A percentile compares a stretch with the other conserved stretches of the same genome.
Evolutionary conservation across 2,329 filamentous ascomycete genomes (phyloP).

Genomic region (Hypocrella siamensis): DNA sequence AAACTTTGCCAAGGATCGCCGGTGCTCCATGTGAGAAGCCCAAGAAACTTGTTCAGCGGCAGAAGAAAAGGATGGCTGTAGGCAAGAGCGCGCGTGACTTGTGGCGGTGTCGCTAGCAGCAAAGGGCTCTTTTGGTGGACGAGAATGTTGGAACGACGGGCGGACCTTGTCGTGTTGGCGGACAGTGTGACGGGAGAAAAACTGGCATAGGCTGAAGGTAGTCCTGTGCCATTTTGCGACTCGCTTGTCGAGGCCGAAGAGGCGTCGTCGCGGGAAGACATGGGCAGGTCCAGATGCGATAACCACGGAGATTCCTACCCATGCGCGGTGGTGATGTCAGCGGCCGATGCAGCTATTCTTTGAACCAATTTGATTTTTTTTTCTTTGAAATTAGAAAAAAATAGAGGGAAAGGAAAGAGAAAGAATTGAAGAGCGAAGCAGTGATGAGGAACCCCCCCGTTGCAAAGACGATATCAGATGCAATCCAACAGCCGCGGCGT

Average conservation of each 20-base stretch:
- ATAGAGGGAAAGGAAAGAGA: neutral
- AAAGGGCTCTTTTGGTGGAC: slow-evolving; percentile 95
- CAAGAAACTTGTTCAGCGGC: slow-evolving; percentile 71
- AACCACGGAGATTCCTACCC: slow-evolving; percentile 32
- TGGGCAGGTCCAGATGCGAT: slow-evolving; percentile 24
- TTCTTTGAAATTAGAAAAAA: no score
- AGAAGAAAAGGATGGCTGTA: slow-evolving; percentile 92
- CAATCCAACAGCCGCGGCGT: no score
- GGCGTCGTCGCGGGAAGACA: slow-evolving; percentile 23
- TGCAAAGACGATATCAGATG: no score
- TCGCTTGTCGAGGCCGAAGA: slow-evolving; percentile 17
- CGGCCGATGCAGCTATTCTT: slow-evolving; percentile 5
- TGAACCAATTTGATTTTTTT: no score
- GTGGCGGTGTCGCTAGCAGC: slow-evolving; percentile 81
- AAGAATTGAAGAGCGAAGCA: no score
- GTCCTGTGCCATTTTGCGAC: slow-evolving; percentile 18
- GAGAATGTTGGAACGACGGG: slow-evolving; percentile 75
- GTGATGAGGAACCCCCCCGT: no score
- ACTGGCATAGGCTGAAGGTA: slow-evolving; percentile 63
- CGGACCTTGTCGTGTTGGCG: slow-evolving; percentile 41
- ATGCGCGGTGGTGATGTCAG: slow-evolving; percentile 1
- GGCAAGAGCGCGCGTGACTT: slow-evolving; percentile 83
- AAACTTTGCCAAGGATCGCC: slow-evolving; percentile 96
- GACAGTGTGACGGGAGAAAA: slow-evolving; percentile 77
- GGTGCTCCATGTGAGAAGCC: slow-evolving; percentile 84